These are phyloP conservation scores for Chamaecrista fasciculata DNA, from an alignment of 306 rosid genomes.

Conservation along the genomic window DNA sequence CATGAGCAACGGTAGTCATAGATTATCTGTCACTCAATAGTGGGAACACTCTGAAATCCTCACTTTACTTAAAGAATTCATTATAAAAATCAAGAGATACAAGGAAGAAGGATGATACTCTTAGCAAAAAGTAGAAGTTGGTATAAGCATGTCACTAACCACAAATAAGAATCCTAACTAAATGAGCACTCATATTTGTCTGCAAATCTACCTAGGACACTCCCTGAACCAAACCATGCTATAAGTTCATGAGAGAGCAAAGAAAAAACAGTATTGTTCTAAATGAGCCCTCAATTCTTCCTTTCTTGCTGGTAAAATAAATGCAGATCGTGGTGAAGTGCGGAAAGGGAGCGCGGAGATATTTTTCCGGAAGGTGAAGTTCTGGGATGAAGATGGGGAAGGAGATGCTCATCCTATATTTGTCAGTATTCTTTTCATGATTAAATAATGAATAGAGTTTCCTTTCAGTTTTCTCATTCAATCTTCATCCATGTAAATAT, in stretches of 20 bases:
- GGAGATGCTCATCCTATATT: constrained; percentile 95
- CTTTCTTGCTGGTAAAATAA: background rate
- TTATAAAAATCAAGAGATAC: background rate
- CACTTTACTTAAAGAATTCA: background rate
- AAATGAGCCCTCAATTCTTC: background rate
- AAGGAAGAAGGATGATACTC: background rate
- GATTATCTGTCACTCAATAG: background rate
- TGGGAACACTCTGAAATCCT: no score
- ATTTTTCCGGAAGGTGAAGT: constrained; percentile 84
- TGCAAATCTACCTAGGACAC: background rate
- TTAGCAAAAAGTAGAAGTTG: background rate
- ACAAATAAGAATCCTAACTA: background rate
- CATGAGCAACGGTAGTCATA: background rate
- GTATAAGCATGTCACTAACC: background rate
- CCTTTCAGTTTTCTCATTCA: background rate
- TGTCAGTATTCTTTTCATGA: constrained; percentile 61
- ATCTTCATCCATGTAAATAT: background rate
- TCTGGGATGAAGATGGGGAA: constrained; percentile 85
- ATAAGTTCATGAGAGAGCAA: background rate
- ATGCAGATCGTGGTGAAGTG: constrained; percentile 86
- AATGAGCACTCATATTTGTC: background rate
- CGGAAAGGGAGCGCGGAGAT: constrained; percentile 84
- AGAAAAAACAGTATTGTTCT: background rate
- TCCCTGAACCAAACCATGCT: background rate
- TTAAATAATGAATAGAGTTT: background rate